Percentiles rank a stretch among this genome's conserved stretches.
phyloP scores from a whole-genome alignment of 2,329 filamentous ascomycete genomes.

The Fusarium pseudograminearum region DNA sequence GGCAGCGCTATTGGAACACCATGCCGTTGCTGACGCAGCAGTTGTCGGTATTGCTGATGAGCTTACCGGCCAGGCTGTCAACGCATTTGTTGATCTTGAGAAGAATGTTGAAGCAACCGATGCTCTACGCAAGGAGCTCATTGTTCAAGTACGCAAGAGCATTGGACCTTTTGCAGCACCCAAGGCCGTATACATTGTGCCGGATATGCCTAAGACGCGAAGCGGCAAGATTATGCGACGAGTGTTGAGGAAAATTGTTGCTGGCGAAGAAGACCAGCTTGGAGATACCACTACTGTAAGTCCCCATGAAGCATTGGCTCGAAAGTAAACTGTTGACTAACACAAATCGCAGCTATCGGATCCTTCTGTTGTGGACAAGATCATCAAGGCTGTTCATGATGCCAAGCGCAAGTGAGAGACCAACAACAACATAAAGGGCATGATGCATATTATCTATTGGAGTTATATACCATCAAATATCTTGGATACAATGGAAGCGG shows the following conservation, averaged over 20 bases:
- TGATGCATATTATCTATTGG: conserved; percentile 38
- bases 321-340: conserved; percentile 28
- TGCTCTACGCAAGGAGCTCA: conserved; percentile 89
- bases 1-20: conserved; percentile 93
- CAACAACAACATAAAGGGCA: conserved; percentile 4
- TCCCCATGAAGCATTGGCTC: conserved; percentile 27
- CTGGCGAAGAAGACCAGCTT: conserved; percentile 95
- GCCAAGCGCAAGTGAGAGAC: conserved; percentile 63
- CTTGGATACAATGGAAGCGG: conserved; percentile 43
- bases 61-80: conserved; percentile 95
- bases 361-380: conserved; percentile 87
- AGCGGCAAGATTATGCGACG: conserved; percentile 99
- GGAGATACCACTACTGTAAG: conserved; percentile 92
- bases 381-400: conserved; percentile 83
- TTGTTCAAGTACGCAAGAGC: conserved; percentile 94
- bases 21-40: conserved; percentile 89
- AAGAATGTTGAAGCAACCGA: conserved; percentile 81
- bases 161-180: conserved; percentile 98
- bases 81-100: conserved; percentile 95
- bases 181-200: conserved; percentile 90
- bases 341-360: conserved; percentile 77
- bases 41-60: conserved; percentile 95
- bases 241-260: conserved; percentile 96
- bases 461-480: conserved; percentile 50
- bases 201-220: conserved; percentile 95